Percentiles rank a stretch among this genome's conserved stretches.
phyloP scores from a whole-genome alignment of 257 asterid species.

The Petunia axillaris region DNA sequence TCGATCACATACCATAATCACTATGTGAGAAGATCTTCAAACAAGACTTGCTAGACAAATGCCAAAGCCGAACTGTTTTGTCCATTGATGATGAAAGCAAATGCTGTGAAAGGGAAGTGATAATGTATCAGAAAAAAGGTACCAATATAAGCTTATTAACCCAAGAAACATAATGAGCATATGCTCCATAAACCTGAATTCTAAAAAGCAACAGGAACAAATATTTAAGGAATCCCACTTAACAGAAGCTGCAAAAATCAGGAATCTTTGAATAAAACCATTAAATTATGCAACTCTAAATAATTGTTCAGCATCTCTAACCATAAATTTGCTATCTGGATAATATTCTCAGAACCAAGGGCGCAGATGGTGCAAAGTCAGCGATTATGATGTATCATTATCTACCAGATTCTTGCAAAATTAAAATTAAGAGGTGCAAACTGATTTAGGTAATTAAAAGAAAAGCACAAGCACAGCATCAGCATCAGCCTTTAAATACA shows the following conservation, averaged over 20 bases:
- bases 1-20: constrained; percentile 76
- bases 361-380: constrained; percentile 11
- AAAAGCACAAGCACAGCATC: background rate
- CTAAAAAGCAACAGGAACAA: background rate
- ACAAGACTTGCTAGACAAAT: constrained; percentile 79
- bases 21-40: constrained; percentile 89
- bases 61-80: constrained; percentile 98
- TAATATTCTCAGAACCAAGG: constrained; percentile 10
- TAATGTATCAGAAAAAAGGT: constrained; percentile 3
- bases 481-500: background rate
- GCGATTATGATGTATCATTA: background rate
- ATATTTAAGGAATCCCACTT: background rate
- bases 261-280: constrained; percentile 4
- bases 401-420: background rate
- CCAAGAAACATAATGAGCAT: background rate
- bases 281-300: background rate
- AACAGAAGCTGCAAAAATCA: background rate
- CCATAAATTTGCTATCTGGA: background rate
- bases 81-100: constrained; percentile 96
- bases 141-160: background rate
- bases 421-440: background rate
- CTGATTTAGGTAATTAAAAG: background rate
- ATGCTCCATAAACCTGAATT: constrained; percentile 3
- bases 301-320: background rate
- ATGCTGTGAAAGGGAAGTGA: constrained; percentile 54